phyloP scores from a whole-genome alignment of 2,329 filamentous ascomycete species.

The Neofusicoccum kwambonambiense region DNA sequence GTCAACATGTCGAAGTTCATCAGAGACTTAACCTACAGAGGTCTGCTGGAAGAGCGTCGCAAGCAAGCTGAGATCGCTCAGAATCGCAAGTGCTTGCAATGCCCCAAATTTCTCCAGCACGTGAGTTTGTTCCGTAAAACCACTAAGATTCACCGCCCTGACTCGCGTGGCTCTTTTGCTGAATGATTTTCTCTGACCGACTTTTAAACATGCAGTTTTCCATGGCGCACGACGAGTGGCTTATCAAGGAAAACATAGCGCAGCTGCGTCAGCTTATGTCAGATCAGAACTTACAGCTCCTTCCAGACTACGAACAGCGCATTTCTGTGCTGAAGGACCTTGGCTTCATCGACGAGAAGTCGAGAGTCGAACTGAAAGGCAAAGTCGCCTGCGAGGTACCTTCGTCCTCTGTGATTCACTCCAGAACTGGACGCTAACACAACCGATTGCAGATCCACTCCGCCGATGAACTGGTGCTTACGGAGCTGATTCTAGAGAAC shows the following conservation, averaged over 20 bases:
- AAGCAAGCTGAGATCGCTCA: slow-evolving; percentile 64
- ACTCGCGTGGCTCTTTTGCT: slow-evolving; percentile 3
- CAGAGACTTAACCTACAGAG: slow-evolving; percentile 77
- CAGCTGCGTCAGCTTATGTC: slow-evolving; percentile 86
- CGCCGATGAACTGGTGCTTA: slow-evolving; percentile 92
- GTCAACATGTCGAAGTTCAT: slow-evolving; percentile 72
- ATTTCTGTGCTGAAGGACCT: slow-evolving; percentile 89
- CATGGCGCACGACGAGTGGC: slow-evolving; percentile 95
- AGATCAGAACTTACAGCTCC: slow-evolving; percentile 90
- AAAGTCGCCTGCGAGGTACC: slow-evolving; percentile 89
- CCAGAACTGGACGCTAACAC: slow-evolving; percentile 7
- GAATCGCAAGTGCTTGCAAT: slow-evolving; percentile 64
- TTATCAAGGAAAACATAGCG: slow-evolving; percentile 89
- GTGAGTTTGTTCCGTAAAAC: slow-evolving; percentile 52
- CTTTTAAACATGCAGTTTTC: slow-evolving; percentile 62
- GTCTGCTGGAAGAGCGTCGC: slow-evolving; percentile 70
- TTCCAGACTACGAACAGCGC: slow-evolving; percentile 95
- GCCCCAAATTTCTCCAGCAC: slow-evolving; percentile 81
- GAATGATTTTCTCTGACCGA: slow-evolving; percentile 23
- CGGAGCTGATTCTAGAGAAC: slow-evolving; percentile 94
- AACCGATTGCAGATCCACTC: slow-evolving; percentile 69
- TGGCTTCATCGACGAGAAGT: slow-evolving; percentile 83
- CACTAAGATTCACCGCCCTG: background rate
- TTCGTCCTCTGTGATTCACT: slow-evolving; percentile 11
- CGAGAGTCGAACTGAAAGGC: slow-evolving; percentile 90